Evolutionary conservation across 129 eudicot species (phyloP), one percentile per base, ranked within the genome.

Genomic region (Pseudognaphalium luteoalbum): DNA sequence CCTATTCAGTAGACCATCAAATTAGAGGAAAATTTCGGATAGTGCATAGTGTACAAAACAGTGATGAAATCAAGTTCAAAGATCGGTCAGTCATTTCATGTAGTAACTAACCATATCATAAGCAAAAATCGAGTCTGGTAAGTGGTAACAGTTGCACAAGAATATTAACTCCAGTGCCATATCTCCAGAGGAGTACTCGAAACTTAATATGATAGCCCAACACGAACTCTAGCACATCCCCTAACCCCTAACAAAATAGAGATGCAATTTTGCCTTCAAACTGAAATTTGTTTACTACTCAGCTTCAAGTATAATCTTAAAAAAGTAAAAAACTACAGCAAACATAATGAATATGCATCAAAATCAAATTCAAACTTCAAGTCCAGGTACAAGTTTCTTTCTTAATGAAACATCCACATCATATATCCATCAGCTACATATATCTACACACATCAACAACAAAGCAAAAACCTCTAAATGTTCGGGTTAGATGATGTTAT

Each of bases 21-120:
- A 12, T 47, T 47, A 14, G 54, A 6, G 54, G 17, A 47, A 47
- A 47, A 14, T 62, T 25, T 74, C 41, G 11, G 42, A 19, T 10
- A 6, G 62, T 5, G 44, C 33, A n/a, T 37, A 19, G 41, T 42
- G 9, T 8, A 63, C 30, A 75, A 63, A 75, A 67, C 68, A 68
- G n/a, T 25, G 60, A 14, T 25, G 32, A 17, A 37, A 51, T 44
- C 32, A 56, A 41, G 44, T n/a, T 77, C 75, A 77, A 77, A 35
- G 69, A 37, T 35, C 17, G 61, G 70, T 25, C 67, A 4, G 29
- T 74, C n/a, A 25, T 20, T 61, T 12, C n/a, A 25, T 20, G 41
- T 12, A 12, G 3, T 21, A 74, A 17, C 51, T 28, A 75, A 37
- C 47, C 47, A 22, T 12, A 29, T 34, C n/a, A 2, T 2, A 75